Evolutionary conservation across 2,329 filamentous ascomycete genomes (phyloP), one percentile per base, ranked within the genome.

Genomic region (Talaromyces amestolkiae): DNA sequence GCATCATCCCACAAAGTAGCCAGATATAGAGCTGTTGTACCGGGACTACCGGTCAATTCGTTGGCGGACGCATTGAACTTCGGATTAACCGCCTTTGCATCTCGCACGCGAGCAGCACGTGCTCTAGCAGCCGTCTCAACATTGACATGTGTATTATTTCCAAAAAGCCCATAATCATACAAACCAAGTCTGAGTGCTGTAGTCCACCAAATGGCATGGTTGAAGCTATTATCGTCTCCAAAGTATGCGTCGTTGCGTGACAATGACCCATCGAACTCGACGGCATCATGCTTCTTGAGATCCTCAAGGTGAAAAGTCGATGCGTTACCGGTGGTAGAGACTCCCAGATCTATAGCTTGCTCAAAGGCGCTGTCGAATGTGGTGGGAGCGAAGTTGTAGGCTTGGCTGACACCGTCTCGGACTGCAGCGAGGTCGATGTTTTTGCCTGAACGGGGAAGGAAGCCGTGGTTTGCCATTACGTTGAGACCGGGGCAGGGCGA

Each of bases 241-340:
- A 74, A 70, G 63, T 69, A 74, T 49, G 70, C 72, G 63, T 79
- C 76, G 15, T 72, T 68, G 31, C 77, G 71, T 24, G 70, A 74
- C 35, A 79, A 66, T 35, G 72, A 75, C 6, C 71, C 75, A 62
- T 78, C 76, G 68, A 79, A 74, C 69, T 79, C 77, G 61, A 77
- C 77, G 9, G 72, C 69, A 67, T 76, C 74, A 67, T 78, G 73
- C 43, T 69, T 61, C 33, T 64, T 61, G 7, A 74, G 54, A 51
- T 72, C 51, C 9, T 66, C 56, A 9, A 74, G 70, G 31, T 72
- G 53, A 59, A 75, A 74, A 10, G 67, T 65, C 6, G 70, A 64
- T 24, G 17, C 58, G 19, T 64, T 64, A 2, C 62, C 62, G 1
- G 62, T 64, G 6, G 62, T 64, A 19, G 62, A 59, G 5, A 64